Evolutionary conservation across 164 flowering plant species (phyloP), one percentile per base, ranked within the genome.

Genomic region (Kingdonia uniflora): DNA sequence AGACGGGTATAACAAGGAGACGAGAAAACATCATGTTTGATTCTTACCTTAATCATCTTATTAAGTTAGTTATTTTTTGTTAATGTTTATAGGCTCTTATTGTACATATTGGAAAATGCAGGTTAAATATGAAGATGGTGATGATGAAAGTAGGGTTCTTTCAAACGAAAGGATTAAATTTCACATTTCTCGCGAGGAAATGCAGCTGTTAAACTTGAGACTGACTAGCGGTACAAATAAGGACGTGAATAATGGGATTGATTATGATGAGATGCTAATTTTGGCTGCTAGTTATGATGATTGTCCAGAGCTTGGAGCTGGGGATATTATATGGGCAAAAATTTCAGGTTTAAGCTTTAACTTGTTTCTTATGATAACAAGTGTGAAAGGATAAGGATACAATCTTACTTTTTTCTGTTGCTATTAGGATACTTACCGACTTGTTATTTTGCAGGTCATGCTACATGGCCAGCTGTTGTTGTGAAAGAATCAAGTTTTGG

Each of bases 281-380:
- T 58, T 92, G 70, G 99, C 99, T 72, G 95, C 95, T 58, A 68
- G 67, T 64, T 67, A 77, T 68, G 94, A 85, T 71, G 87, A 78
- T 56, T 77, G 77, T 63, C 78, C 71, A 55, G 95, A 88, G 46
- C 68, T 75, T 69, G 95, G 77, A 53, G 77, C 82, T 48, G 95
- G 95, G 65, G 97, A 92, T 66, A 73, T 84, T 40, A 74, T 92
- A 25, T 92, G 99, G 99, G 99, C 95, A 7, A 92, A 88, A 67
- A 84, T 92, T 59, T 74, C 95, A 59, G 99, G 99, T 92, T 23
- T 57, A 29, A 3, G 35, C 35, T 29, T 8, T n/a, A 29, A 3
- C 4, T 29, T 29, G 8, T 29, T 8, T 29, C 35, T 29, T 29
- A 3, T 29, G 6, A 29, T 29, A 8, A 8, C n/a, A 29, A 29